Evolutionary conservation across 2,329 filamentous ascomycete genomes (phyloP).

Genomic region (Scytalidium lignicola): DNA sequence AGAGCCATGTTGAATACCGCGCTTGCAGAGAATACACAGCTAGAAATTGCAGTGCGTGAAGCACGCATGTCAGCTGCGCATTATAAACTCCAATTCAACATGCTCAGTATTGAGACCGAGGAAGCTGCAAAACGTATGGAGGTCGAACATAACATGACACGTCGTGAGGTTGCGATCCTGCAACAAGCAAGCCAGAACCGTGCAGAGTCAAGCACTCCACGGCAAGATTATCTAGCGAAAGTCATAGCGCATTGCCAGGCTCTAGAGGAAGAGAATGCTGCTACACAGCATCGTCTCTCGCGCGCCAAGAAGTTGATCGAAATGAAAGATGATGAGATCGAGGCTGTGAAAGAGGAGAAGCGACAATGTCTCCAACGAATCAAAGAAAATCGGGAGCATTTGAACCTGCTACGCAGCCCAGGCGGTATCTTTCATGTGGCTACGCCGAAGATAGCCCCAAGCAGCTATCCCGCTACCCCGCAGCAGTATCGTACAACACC

Average conservation of each 20-base stretch:
- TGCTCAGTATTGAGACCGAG: constrained; percentile 77
- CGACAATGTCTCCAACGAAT: constrained; percentile 76
- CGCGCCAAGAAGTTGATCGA: constrained; percentile 75
- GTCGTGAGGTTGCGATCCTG: constrained; percentile 79
- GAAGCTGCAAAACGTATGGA: constrained; percentile 82
- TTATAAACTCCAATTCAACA: constrained; percentile 83
- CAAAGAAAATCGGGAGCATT: constrained; percentile 82
- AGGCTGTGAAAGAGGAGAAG: constrained; percentile 68
- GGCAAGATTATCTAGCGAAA: constrained; percentile 51
- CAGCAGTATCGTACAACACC: constrained; percentile 40
- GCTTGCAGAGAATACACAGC: constrained; percentile 50
- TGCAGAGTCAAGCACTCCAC: constrained; percentile 41
- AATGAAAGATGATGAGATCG: constrained; percentile 69
- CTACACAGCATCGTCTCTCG: constrained; percentile 59
- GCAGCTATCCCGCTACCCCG: constrained; percentile 34
- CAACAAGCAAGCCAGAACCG: constrained; percentile 62
- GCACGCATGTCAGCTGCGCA: constrained; percentile 82
- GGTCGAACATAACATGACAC: constrained; percentile 89
- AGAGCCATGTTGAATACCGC: constrained; percentile 50
- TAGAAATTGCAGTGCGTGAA: constrained; percentile 46
- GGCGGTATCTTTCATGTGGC: constrained; percentile 62
- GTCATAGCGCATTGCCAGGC: constrained; percentile 63
- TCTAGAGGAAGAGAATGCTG: constrained; percentile 60
- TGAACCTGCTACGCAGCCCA: constrained; percentile 72
- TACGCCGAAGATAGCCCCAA: constrained; percentile 50